Evolutionary conservation across 2,329 filamentous ascomycete genomes (phyloP).

Genomic region (Corinectria fuckeliana): DNA sequence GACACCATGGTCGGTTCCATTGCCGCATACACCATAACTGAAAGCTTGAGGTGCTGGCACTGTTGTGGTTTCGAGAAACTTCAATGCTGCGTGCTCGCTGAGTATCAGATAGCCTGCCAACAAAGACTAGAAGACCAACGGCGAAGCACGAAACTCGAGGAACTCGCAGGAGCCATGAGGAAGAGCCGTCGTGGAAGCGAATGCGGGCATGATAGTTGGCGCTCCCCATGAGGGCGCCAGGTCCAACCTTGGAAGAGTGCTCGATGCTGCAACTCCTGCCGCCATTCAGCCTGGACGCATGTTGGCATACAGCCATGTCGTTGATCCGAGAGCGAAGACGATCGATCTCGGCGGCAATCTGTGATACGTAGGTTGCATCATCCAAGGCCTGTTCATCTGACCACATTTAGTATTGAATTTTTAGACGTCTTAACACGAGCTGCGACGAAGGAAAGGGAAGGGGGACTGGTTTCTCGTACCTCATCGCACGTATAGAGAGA

Average conservation of each 20-base stretch:
- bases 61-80: background rate
- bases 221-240: background rate
- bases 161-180: too few relatives aligned
- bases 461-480: too few relatives aligned
- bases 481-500: too few relatives aligned
- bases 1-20: background rate
- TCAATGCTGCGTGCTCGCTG: background rate
- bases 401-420: too few relatives aligned
- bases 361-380: conserved; percentile 10
- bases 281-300: conserved; percentile 20
- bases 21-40: background rate
- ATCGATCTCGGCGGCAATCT: conserved; percentile 15
- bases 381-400: conserved; percentile 35
- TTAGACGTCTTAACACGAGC: too few relatives aligned
- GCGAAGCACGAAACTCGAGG: too few relatives aligned
- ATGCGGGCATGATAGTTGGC: background rate
- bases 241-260: background rate
- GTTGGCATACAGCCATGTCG: conserved; percentile 23
- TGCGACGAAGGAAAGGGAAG: too few relatives aligned
- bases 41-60: background rate
- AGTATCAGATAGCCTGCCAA: too few relatives aligned
- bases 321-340: conserved; percentile 23
- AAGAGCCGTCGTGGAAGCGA: background rate
- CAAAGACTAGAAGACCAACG: too few relatives aligned
- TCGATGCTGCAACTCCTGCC: conserved; percentile 12